Conservation (phyloP, 202 grass and related monocot genomes). For the Bolboschoenoplectus hybrid region DNA sequence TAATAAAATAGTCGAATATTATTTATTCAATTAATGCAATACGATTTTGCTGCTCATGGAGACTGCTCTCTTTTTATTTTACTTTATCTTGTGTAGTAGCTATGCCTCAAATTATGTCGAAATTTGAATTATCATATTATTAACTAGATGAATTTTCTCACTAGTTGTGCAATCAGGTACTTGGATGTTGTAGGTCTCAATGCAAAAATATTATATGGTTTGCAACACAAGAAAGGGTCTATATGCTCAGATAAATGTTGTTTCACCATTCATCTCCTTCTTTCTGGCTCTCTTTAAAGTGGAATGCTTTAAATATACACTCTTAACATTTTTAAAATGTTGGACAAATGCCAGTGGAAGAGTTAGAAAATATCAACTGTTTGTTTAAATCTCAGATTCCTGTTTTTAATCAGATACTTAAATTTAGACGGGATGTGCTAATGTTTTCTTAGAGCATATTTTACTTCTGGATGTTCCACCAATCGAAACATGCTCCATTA, state of each 20-base stretch:
- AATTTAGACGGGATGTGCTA: no score
- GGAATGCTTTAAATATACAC: no score
- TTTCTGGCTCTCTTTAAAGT: no score
- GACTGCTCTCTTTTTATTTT: background rate
- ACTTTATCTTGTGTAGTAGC: background rate
- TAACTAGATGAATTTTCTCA: background rate
- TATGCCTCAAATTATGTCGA: background rate
- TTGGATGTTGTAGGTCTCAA: background rate
- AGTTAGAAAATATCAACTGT: no score
- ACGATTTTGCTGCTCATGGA: conserved; percentile 8
- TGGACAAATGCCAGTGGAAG: no score
- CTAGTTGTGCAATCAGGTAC: background rate
- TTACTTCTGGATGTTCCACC: no score
- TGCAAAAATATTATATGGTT: background rate
- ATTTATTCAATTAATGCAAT: background rate
- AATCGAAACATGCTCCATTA: no score
- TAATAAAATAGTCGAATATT: background rate
- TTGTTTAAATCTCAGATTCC: no score
- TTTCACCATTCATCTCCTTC: background rate
- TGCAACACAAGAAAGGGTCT: background rate
- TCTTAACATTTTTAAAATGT: no score
- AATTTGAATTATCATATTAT: background rate
- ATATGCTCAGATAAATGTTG: background rate
- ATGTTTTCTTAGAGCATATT: no score
- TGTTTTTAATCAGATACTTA: no score